phyloP scores from a whole-genome alignment of 2,329 filamentous ascomycete genomes.

The Ophiostoma quercus region DNA sequence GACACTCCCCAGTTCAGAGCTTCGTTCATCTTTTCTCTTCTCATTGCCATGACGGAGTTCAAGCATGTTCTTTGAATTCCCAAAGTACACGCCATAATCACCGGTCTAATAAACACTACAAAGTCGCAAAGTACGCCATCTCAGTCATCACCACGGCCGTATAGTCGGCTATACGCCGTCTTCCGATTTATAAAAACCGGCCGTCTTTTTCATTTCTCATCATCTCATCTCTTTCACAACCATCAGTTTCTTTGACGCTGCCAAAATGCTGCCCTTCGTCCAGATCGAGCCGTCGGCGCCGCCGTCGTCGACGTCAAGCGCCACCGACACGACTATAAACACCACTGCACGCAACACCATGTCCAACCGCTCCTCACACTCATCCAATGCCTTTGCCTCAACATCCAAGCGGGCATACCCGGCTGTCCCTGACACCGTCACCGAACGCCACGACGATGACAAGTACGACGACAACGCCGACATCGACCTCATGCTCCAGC shows the following conservation, averaged over 20 bases:
- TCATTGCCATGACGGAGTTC: background rate
- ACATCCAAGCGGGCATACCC: slow-evolving; percentile 35
- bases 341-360: slow-evolving; percentile 34
- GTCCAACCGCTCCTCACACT: slow-evolving; percentile 13
- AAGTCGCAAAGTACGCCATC: background rate
- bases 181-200: background rate
- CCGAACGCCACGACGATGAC: slow-evolving; percentile 25
- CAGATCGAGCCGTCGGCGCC: slow-evolving; percentile 30
- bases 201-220: background rate
- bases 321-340: slow-evolving; percentile 23
- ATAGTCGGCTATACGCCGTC: slow-evolving; percentile 9
- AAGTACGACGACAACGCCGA: slow-evolving; percentile 9
- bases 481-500: slow-evolving; percentile 8
- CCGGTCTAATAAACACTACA: background rate
- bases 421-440: slow-evolving; percentile 34
- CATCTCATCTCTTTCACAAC: background rate
- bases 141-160: background rate
- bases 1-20: background rate
- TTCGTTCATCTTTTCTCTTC: background rate
- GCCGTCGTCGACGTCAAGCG: slow-evolving; percentile 4
- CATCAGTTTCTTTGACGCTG: background rate
- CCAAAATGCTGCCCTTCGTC: slow-evolving; percentile 22
- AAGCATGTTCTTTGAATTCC: background rate
- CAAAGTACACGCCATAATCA: background rate
- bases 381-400: background rate